These are phyloP conservation scores for Podaxis sp. DNA, from an alignment of 768 basidiomycete genomes.

Conservation along the genomic window DNA sequence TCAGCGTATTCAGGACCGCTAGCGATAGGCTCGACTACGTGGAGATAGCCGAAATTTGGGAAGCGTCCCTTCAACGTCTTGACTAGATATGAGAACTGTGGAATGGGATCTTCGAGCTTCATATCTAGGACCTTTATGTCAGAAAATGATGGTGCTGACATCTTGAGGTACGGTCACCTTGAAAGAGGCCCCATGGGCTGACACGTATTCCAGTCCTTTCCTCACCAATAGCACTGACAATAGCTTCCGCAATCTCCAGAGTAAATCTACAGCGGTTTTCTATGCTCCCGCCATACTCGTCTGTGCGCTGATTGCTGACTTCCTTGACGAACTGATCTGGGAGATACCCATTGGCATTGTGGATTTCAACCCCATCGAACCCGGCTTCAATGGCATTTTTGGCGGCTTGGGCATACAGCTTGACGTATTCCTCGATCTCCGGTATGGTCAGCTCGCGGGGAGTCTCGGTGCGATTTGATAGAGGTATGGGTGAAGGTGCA, in stretches of 20 bases:
- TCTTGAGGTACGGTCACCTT: slow-evolving; percentile 28
- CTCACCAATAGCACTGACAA: slow-evolving; percentile 51
- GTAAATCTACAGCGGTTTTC: slow-evolving; percentile 46
- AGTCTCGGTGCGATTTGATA: not conserved
- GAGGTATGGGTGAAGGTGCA: slow-evolving; percentile 15
- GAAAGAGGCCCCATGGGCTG: slow-evolving; percentile 51
- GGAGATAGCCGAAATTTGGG: slow-evolving; percentile 53
- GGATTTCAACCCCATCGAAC: slow-evolving; percentile 59
- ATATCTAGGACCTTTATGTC: slow-evolving; percentile 33
- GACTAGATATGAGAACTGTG: slow-evolving; percentile 54
- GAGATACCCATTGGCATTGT: slow-evolving; percentile 46
- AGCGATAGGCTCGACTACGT: slow-evolving; percentile 42
- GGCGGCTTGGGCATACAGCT: slow-evolving; percentile 55
- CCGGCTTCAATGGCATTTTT: slow-evolving; percentile 59
- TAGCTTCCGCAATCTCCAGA: slow-evolving; percentile 53
- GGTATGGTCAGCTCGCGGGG: slow-evolving; percentile 38
- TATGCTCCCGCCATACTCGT: slow-evolving; percentile 61
- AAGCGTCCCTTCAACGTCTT: slow-evolving; percentile 34
- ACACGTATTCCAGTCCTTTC: slow-evolving; percentile 56
- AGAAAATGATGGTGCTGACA: slow-evolving; percentile 15
- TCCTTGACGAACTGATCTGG: slow-evolving; percentile 65
- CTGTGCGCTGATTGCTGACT: slow-evolving; percentile 30
- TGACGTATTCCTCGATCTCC: slow-evolving; percentile 51
- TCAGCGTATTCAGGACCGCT: slow-evolving; percentile 14
- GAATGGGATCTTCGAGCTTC: slow-evolving; percentile 53